Evolutionary conservation across 2,329 filamentous ascomycete species (phyloP).

Genomic region (Leptographium flavum): DNA sequence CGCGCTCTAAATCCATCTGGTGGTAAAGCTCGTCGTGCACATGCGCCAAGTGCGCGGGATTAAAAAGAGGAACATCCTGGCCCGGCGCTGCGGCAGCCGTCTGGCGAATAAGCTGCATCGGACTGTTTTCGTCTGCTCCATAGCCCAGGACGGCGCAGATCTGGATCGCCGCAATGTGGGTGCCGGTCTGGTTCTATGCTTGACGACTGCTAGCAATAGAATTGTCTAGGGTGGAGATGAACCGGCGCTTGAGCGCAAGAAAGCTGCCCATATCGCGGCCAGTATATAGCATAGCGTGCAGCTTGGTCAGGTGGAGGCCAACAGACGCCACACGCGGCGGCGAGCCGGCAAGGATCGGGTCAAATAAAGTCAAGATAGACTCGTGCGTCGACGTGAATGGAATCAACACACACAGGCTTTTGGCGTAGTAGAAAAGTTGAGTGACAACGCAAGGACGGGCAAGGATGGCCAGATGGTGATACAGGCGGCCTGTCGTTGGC

Average conservation of each 20-base stretch:
- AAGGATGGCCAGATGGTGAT: constrained; percentile 77
- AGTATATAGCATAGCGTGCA: constrained; percentile 51
- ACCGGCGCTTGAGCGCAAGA: constrained; percentile 28
- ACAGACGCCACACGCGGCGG: constrained; percentile 22
- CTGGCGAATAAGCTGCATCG: constrained; percentile 23
- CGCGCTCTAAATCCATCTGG: too few relatives aligned
- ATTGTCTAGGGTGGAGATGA: constrained; percentile 37
- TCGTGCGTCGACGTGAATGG: constrained; percentile 56
- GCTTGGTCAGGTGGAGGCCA: constrained; percentile 47
- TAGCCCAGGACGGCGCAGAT: constrained; percentile 38
- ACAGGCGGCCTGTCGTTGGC: constrained; percentile 62
- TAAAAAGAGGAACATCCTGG: constrained; percentile 3
- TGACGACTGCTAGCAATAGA: constrained; percentile 38
- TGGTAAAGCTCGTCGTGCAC: too few relatives aligned
- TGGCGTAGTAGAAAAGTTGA: constrained; percentile 59
- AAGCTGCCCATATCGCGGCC: constrained; percentile 32
- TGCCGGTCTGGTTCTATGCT: constrained; percentile 37
- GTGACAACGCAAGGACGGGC: constrained; percentile 54
- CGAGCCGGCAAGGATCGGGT: constrained; percentile 30
- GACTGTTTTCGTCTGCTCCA: constrained; percentile 31
- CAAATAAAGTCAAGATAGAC: constrained; percentile 55
- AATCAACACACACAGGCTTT: constrained; percentile 52
- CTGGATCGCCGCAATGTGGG: constrained; percentile 43
- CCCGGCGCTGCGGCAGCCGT: constrained; percentile 7
- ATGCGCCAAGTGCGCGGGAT: too few relatives aligned